Conservation (phyloP, 2,329 filamentous ascomycete species). For the Bipolaris gigantea region DNA sequence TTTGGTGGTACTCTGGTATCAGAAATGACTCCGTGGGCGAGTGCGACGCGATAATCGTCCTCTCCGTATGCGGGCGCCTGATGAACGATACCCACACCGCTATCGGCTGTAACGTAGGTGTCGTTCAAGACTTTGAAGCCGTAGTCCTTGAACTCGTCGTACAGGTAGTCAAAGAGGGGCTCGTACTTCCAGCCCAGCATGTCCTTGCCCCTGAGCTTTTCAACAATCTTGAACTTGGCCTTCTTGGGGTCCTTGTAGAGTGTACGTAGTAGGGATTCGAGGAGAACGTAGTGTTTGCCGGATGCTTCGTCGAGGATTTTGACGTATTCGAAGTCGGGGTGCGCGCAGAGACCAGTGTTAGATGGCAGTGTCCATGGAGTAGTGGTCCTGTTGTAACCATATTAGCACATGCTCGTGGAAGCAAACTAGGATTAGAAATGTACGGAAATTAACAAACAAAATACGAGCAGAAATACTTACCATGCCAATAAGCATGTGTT, state of each 20-base stretch:
- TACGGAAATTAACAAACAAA: neutral
- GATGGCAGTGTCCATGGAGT: slow-evolving; percentile 86
- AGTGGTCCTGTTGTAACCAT: slow-evolving; percentile 59
- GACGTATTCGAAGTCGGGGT: slow-evolving; percentile 83
- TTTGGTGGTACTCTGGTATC: slow-evolving; percentile 81
- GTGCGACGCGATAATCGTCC: slow-evolving; percentile 86
- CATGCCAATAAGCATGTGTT: slow-evolving; percentile 78
- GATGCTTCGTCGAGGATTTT: slow-evolving; percentile 83
- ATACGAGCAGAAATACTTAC: slow-evolving; percentile 36
- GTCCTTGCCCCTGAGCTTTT: slow-evolving; percentile 77
- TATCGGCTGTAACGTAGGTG: slow-evolving; percentile 83
- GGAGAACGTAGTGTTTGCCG: slow-evolving; percentile 80
- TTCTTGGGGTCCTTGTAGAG: slow-evolving; percentile 96
- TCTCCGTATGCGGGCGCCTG: slow-evolving; percentile 93
- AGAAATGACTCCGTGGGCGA: slow-evolving; percentile 75
- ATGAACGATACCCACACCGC: slow-evolving; percentile 92
- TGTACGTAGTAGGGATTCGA: slow-evolving; percentile 78
- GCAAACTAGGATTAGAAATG: neutral
- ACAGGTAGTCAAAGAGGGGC: slow-evolving; percentile 87
- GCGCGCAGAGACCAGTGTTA: slow-evolving; percentile 73
- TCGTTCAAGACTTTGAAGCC: slow-evolving; percentile 83
- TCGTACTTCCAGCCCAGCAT: slow-evolving; percentile 89
- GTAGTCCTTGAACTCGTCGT: slow-evolving; percentile 81
- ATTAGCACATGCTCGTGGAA: slow-evolving; percentile 10
- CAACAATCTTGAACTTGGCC: slow-evolving; percentile 82